These are phyloP conservation scores for Phytopythium delawarense DNA, from an alignment of 352 stramenopile species.

Conservation along the genomic window DNA sequence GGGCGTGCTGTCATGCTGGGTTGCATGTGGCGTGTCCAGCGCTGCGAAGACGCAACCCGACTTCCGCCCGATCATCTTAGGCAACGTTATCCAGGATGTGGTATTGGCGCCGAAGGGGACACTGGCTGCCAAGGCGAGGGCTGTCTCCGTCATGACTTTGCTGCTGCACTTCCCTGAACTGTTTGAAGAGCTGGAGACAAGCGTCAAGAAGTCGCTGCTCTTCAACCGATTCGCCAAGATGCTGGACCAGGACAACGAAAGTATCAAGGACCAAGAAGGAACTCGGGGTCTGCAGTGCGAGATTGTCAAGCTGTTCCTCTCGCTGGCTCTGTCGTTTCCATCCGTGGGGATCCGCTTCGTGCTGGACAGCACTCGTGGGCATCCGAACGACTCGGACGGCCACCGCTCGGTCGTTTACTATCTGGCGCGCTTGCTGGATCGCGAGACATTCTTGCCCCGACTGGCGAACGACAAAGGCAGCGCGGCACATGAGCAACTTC, in stretches of 20 bases:
- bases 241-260: constrained; percentile 19
- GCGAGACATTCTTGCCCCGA: constrained; percentile 52
- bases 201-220: constrained; percentile 49
- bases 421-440: constrained; percentile 50
- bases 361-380: constrained; percentile 59
- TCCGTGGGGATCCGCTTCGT: constrained; percentile 63
- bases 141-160: constrained; percentile 34
- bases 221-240: constrained; percentile 75
- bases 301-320: constrained; percentile 55
- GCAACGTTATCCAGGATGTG: constrained; percentile 48
- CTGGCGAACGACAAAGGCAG: constrained; percentile 23
- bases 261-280: constrained; percentile 9
- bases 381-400: constrained; percentile 37
- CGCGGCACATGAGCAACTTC: constrained; percentile 14
- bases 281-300: constrained; percentile 43
- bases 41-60: constrained; percentile 17
- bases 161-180: constrained; percentile 37
- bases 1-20: constrained; percentile 39
- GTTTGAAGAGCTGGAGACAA: constrained; percentile 34
- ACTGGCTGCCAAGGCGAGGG: constrained; percentile 26
- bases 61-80: constrained; percentile 40
- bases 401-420: constrained; percentile 63
- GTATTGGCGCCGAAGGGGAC: constrained; percentile 37
- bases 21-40: constrained; percentile 21
- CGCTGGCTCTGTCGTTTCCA: constrained; percentile 49